Evolutionary conservation across 257 asterid species (phyloP), one percentile per base, ranked within the genome.

Genomic region (Lycium barbarum): DNA sequence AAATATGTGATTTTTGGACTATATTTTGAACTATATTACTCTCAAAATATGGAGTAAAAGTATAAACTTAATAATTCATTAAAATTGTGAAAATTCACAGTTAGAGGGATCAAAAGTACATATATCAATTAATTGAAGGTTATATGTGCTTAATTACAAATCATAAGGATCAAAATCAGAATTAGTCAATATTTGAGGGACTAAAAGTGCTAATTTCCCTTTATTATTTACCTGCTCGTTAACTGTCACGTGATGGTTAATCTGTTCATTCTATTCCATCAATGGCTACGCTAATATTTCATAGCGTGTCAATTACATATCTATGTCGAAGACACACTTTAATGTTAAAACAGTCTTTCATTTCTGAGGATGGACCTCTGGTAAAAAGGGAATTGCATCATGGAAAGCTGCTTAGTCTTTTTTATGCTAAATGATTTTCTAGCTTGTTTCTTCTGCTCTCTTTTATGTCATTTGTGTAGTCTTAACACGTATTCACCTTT

Each of bases 381-480:
- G 82, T 76, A 33, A 78, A 78, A 74, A 53, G 65, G 0, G 4
- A 51, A 15, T 4, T 53, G 65, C 49, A 78, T 78, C 82, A 12
- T 2, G 49, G 62, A 51, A 26, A 51, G 63, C 82, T 74, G 59
- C 62, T 47, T 74, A 26, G 5, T 78, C 33, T 53, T 78, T 78
- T 14, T 14, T 26, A 76, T 76, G 82, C 82, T 26, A 26, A 26
- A 33, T 51, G 81, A 49, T 22, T 74, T 74, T 49, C 45, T 6
- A 74, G 43, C 45, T 74, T 49, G 7, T 51, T 74, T 74, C 79
- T 74, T 74, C 62, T 74, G 20, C 12, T 47, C 81, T 47, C 81
- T 72, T 68, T 72, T 73, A 49, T 74, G 61, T 62, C 61, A 53
- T 51, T 5, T 76, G 63, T 51, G 63, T 51, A 14, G 82, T 51